phyloP scores from a whole-genome alignment of 805 yeast genomes.

The Grigorovia humatica region DNA sequence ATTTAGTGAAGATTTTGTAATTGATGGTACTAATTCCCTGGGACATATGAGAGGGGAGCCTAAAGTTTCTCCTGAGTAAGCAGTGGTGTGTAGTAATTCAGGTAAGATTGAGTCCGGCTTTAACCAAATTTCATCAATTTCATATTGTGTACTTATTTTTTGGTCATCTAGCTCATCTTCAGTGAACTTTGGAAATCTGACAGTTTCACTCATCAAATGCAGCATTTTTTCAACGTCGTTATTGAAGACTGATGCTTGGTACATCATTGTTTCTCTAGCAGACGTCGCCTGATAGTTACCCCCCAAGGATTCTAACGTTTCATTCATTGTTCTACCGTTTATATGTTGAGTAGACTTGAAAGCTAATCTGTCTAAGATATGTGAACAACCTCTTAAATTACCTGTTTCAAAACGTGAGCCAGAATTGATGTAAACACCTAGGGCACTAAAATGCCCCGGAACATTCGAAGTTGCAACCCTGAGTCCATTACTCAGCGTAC shows the following conservation, averaged over 20 bases:
- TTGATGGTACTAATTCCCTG: constrained; percentile 46
- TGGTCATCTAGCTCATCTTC: constrained; percentile 68
- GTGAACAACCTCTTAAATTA: constrained; percentile 63
- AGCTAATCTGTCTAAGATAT: constrained; percentile 76
- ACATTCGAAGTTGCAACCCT: constrained; percentile 74
- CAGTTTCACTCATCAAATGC: constrained; percentile 64
- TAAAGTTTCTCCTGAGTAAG: constrained; percentile 59
- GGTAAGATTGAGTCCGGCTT: constrained; percentile 83
- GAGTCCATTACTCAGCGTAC: constrained; percentile 62
- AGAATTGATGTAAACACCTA: constrained; percentile 82
- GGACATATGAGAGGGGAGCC: constrained; percentile 87
- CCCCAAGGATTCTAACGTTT: constrained; percentile 67
- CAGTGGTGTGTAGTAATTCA: constrained; percentile 79
- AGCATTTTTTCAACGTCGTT: constrained; percentile 74
- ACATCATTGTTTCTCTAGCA: constrained; percentile 82
- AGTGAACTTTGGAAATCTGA: constrained; percentile 56
- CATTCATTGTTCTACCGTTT: constrained; percentile 61
- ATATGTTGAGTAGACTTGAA: constrained; percentile 58
- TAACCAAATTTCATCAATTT: constrained; percentile 68
- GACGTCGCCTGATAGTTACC: constrained; percentile 93
- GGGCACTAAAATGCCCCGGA: constrained; percentile 84
- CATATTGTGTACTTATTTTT: constrained; percentile 63
- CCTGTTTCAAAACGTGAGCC: constrained; percentile 75
- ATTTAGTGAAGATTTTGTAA: constrained; percentile 43
- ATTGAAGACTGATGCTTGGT: constrained; percentile 92